phyloP scores from a whole-genome alignment of 2,329 filamentous ascomycete species.

The Calonectria henricotiae region DNA sequence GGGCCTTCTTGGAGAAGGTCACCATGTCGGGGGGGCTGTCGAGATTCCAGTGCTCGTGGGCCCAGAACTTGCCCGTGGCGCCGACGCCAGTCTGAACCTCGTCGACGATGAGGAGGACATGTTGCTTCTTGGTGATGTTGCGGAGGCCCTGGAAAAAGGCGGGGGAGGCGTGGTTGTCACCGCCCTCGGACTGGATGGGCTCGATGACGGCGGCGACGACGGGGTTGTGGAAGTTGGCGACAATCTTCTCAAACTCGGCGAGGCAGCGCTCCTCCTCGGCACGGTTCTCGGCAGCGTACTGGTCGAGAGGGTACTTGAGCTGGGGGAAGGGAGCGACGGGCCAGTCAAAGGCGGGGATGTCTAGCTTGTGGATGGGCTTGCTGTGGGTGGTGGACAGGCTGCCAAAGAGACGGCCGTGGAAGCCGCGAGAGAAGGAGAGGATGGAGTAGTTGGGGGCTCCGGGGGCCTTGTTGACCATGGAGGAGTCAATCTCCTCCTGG shows the following conservation, averaged over 20 bases:
- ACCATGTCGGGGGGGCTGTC: constrained; percentile 88
- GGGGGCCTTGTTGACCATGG: constrained; percentile 85
- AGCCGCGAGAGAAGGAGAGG: constrained; percentile 87
- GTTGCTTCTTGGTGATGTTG: constrained; percentile 81
- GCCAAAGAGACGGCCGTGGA: constrained; percentile 92
- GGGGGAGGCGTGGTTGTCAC: constrained; percentile 92
- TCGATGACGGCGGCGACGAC: constrained; percentile 87
- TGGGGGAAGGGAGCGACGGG: constrained; percentile 88
- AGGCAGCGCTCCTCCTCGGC: constrained; percentile 84
- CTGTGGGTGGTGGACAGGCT: constrained; percentile 88
- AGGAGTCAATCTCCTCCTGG: constrained; percentile 78
- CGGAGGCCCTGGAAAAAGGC: constrained; percentile 88
- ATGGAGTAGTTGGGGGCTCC: constrained; percentile 85
- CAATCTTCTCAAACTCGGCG: constrained; percentile 84
- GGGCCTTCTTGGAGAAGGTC: constrained; percentile 94
- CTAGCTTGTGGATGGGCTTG: constrained; percentile 95
- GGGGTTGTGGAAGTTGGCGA: constrained; percentile 83
- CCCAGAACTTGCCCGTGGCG: constrained; percentile 95
- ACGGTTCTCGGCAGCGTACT: constrained; percentile 84
- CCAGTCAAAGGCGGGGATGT: constrained; percentile 96
- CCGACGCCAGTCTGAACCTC: constrained; percentile 95
- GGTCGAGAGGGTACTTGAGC: constrained; percentile 88
- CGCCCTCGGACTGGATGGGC: constrained; percentile 92
- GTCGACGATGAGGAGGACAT: constrained; percentile 86
- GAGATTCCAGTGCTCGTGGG: constrained; percentile 93